Percentiles rank a stretch among this genome's conserved stretches.
Evolutionary conservation across 352 stramenopile species (phyloP).

Genomic region (Phytophthora sansomeana): DNA sequence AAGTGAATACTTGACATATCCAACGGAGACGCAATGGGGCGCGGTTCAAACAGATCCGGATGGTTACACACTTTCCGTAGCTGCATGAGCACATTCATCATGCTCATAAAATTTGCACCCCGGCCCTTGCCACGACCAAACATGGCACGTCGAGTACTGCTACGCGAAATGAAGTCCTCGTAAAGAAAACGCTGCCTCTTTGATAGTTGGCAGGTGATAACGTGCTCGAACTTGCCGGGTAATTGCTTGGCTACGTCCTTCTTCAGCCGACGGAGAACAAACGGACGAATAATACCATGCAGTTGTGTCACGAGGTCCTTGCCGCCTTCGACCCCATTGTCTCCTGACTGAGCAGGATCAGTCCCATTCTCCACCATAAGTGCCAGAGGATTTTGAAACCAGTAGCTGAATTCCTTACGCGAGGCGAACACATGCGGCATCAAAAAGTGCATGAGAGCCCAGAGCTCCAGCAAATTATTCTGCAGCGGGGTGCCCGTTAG

Average conservation of each 20-base stretch:
- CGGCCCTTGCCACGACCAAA: slow-evolving; percentile 87
- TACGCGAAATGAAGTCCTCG: slow-evolving; percentile 98
- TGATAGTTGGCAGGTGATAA: slow-evolving; percentile 95
- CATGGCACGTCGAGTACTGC: slow-evolving; percentile 94
- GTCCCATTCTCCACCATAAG: slow-evolving; percentile 75
- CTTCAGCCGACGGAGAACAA: slow-evolving; percentile 97
- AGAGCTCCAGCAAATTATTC: slow-evolving; percentile 98
- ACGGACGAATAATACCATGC: slow-evolving; percentile 98
- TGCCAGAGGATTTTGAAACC: slow-evolving; percentile 97
- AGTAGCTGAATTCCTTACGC: slow-evolving; percentile 97
- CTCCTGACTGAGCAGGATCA: slow-evolving; percentile 80
- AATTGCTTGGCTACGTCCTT: slow-evolving; percentile 98
- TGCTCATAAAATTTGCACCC: slow-evolving; percentile 94
- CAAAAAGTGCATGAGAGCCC: slow-evolving; percentile 98
- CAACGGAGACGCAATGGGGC: slow-evolving; percentile 97
- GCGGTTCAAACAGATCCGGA: slow-evolving; percentile 98
- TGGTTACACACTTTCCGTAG: slow-evolving; percentile 98
- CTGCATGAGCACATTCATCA: slow-evolving; percentile 99
- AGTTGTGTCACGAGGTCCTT: slow-evolving; percentile 91
- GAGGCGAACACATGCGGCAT: slow-evolving; percentile 98
- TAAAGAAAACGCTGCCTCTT: slow-evolving; percentile 97
- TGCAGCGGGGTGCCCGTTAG: slow-evolving; percentile 98
- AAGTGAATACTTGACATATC: slow-evolving; percentile 61
- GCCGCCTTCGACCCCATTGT: slow-evolving; percentile 32
- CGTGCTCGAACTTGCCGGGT: slow-evolving; percentile 97